phyloP scores from a whole-genome alignment of 192 early-diverging fungal species.

The Umbelopsis vinacea region DNA sequence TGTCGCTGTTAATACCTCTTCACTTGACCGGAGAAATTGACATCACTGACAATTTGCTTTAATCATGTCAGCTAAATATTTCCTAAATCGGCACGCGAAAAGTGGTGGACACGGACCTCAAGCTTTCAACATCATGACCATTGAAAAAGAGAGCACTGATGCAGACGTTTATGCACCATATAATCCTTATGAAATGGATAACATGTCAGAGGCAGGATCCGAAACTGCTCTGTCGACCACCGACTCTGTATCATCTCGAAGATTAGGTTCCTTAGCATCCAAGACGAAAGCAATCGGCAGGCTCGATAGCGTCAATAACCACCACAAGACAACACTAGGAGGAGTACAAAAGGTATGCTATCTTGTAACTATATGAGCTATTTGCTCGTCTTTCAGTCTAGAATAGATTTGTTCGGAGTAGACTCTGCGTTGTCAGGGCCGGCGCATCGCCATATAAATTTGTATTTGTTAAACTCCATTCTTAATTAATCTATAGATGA shows the following conservation, averaged over 20 bases:
- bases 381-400: neutral
- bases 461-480: neutral
- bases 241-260: neutral
- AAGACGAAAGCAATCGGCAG: neutral
- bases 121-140: neutral
- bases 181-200: neutral
- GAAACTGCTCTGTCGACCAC: neutral
- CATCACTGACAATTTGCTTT: neutral
- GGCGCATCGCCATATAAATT: too few relatives aligned
- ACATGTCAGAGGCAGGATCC: neutral
- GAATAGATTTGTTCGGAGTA: neutral
- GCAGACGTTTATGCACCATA: neutral
- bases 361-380: neutral
- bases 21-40: neutral
- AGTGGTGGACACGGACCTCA: neutral
- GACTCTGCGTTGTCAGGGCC: neutral
- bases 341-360: slow-evolving; percentile 1
- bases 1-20: neutral
- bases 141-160: neutral
- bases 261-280: neutral
- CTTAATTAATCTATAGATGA: neutral
- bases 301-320: slow-evolving; percentile 2
- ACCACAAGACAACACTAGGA: slow-evolving; percentile 12
- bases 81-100: neutral
- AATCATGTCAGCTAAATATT: neutral